phyloP scores from a whole-genome alignment of 1,139 yeast species.

The Zygoascus hellenicus region DNA sequence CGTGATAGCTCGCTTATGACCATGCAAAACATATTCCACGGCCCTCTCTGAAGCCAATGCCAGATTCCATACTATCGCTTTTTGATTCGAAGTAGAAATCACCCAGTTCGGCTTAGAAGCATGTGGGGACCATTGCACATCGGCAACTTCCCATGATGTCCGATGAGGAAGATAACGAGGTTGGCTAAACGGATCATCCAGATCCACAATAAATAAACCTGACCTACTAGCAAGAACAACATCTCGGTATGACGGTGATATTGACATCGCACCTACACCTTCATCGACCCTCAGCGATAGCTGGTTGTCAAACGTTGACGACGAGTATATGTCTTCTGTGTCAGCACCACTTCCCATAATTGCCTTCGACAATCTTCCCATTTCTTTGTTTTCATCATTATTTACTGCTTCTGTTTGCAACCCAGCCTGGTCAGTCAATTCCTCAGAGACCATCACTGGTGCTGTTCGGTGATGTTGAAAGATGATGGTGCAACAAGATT shows the following conservation, averaged over 20 bases:
- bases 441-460: no score
- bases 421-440: no score
- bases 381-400: no score
- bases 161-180: slow-evolving; percentile 90
- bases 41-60: slow-evolving; percentile 72
- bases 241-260: slow-evolving; percentile 89
- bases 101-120: slow-evolving; percentile 82
- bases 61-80: slow-evolving; percentile 90
- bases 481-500: no score
- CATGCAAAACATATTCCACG: slow-evolving; percentile 78
- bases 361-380: no score
- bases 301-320: slow-evolving; percentile 34
- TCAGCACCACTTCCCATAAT: no score
- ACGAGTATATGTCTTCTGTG: slow-evolving; percentile 2
- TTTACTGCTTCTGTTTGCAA: no score
- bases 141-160: slow-evolving; percentile 98
- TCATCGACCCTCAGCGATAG: slow-evolving; percentile 85
- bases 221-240: slow-evolving; percentile 84
- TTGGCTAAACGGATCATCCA: slow-evolving; percentile 91
- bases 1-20: slow-evolving; percentile 88
- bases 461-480: no score
- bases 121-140: slow-evolving; percentile 97
- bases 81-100: slow-evolving; percentile 88
- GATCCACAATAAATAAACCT: slow-evolving; percentile 83
- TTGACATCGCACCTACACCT: slow-evolving; percentile 88